Base-by-base conservation (phyloP, 2,329 filamentous ascomycete species). In the Pseudopithomyces chartarum region DNA sequence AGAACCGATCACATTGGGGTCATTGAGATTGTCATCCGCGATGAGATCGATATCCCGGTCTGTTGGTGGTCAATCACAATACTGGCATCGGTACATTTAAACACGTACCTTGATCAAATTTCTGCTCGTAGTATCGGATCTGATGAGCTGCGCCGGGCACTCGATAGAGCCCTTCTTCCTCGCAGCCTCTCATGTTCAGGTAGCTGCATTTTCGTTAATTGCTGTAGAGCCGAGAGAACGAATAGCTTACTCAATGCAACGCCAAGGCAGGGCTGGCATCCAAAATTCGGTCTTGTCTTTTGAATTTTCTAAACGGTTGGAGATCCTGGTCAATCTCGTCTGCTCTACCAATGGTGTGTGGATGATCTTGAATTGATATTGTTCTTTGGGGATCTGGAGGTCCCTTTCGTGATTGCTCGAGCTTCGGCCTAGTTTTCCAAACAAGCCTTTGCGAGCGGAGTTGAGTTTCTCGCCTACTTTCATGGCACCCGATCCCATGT, bases 241-340 rank as follows among this genome's bases (percentile, higher is more conserved):
- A 17, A n/a, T n/a, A 29, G 79, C 84, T 71, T 78, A 87, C 82
- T 98, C 94, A 63, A 98, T 97, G 56, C 92, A 96, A 61, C 94
- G 85, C 90, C 94, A 97, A 0, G 94, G 93, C 56, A 98, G 88
- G 6, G 92, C 91, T 12, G 94, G 94, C 93, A 98, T 97, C 94
- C 94, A 98, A 71, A 96, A 98, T 71, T 97, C 94, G 0, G 94
- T 98, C 81, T 97, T 97, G 71, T 98, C 94, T 60, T 89, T 86
- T 10, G 93, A 97, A 58, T 90, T 87, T 70, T 96, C 91, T 42
- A 98, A 80, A 29, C 90, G 87, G 76, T 94, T 96, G 7, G 92
- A 96, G 71, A 98, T 97, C 61, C 94, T 86, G 0, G 94, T 97
- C 61, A 88, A 82, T n/a, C 94, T 87, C 6, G 93, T 93, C 77